A percentile compares a stretch with the other conserved stretches of the same genome.
Evolutionary conservation across 2,329 filamentous ascomycete species (phyloP).

Genomic region (Lecanicillium sp.): DNA sequence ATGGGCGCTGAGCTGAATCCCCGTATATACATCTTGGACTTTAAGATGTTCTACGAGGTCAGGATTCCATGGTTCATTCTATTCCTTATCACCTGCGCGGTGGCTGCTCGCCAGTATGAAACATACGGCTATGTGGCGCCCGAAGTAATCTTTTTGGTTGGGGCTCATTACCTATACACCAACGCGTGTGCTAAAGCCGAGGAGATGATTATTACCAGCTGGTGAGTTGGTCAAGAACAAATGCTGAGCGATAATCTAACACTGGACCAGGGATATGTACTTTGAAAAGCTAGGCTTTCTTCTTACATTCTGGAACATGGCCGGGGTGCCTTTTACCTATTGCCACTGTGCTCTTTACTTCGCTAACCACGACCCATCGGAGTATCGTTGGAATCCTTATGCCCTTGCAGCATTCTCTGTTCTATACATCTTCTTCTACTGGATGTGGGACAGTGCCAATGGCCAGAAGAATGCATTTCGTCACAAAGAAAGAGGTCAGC

Average conservation of each 20-base stretch:
- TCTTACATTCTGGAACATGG: conserved; percentile 96
- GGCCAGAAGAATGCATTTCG: conserved; percentile 91
- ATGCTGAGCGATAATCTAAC: not conserved
- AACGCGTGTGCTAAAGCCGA: conserved; percentile 89
- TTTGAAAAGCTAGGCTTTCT: conserved; percentile 96
- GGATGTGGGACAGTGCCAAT: conserved; percentile 87
- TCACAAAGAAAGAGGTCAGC: conserved; percentile 64
- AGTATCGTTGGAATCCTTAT: conserved; percentile 67
- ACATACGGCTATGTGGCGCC: conserved; percentile 74
- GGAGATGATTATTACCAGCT: conserved; percentile 81
- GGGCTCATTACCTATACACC: conserved; percentile 87
- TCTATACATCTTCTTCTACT: conserved; percentile 74
- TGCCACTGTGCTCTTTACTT: conserved; percentile 89
- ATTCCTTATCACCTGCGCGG: conserved; percentile 65
- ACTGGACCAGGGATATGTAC: conserved; percentile 66
- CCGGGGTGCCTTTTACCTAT: conserved; percentile 82
- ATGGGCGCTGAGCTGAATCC: conserved; percentile 86
- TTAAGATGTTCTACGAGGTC: conserved; percentile 95
- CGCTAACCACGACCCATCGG: conserved; percentile 69
- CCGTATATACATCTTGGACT: conserved; percentile 70
- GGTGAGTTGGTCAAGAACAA: conserved; percentile 21
- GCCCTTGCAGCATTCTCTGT: conserved; percentile 56
- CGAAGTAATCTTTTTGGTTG: conserved; percentile 72
- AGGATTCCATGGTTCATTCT: conserved; percentile 89
- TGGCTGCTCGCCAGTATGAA: conserved; percentile 76